Percentiles rank a stretch among this genome's conserved stretches.
Evolutionary conservation across 306 rosid genomes (phyloP).

Genomic region (Cicer cuneatum): DNA sequence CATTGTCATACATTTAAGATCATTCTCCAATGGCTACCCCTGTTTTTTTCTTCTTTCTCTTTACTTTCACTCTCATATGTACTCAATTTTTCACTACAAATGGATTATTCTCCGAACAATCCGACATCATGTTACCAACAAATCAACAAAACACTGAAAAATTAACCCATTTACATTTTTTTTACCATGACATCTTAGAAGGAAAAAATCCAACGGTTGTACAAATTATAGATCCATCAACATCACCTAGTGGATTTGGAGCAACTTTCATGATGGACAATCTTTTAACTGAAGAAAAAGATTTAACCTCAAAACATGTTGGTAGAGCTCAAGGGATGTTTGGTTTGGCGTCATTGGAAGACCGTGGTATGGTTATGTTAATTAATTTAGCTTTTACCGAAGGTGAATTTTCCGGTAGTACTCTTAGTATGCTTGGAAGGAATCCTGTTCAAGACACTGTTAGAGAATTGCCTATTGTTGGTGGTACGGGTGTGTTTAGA

Average conservation of each 20-base stretch:
- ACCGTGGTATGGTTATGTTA: constrained; percentile 42
- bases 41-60: neutral
- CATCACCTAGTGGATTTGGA: neutral
- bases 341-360: constrained; percentile 38
- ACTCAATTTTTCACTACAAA: neutral
- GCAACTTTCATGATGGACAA: constrained; percentile 47
- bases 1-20: neutral
- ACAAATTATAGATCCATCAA: constrained; percentile 24
- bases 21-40: neutral
- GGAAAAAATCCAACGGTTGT: constrained; percentile 30
- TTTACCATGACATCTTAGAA: constrained; percentile 43
- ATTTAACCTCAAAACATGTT: constrained; percentile 13
- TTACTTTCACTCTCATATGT: constrained; percentile 3
- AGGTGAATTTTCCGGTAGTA: constrained; percentile 35
- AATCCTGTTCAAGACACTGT: constrained; percentile 37
- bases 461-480: constrained; percentile 46
- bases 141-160: constrained; percentile 5
- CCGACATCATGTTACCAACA: constrained; percentile 40
- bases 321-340: constrained; percentile 45
- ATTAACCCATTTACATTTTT: constrained; percentile 38
- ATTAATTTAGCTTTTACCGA: constrained; percentile 34
- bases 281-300: constrained; percentile 15
- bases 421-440: constrained; percentile 45
- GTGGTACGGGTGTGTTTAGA: constrained; percentile 42
- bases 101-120: constrained; percentile 39